These are phyloP conservation scores for Erythrobasidium hasegawianum DNA, from an alignment of 1,284 basidiomycete species.

Conservation along the genomic window DNA sequence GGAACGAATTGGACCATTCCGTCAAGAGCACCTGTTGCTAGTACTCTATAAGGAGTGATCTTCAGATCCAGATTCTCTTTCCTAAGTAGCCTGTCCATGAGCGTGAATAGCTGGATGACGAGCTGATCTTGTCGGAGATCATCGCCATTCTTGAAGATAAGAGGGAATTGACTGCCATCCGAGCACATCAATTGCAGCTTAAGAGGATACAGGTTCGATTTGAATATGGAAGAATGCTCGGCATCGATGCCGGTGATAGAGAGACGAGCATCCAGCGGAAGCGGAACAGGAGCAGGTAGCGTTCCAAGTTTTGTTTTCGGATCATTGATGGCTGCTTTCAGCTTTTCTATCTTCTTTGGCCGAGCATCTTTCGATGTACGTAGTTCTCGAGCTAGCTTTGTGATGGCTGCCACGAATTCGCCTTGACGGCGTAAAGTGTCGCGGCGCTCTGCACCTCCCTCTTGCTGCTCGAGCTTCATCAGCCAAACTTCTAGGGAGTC, in stretches of 20 bases:
- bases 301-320: constrained; percentile 72
- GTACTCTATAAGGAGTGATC: constrained; percentile 85
- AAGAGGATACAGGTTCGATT: constrained; percentile 91
- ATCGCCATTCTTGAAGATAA: constrained; percentile 99
- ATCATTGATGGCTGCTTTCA: constrained; percentile 76
- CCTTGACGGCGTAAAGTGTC: constrained; percentile 80
- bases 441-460: constrained; percentile 67
- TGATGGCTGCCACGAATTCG: constrained; percentile 76
- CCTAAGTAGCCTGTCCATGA: constrained; percentile 89
- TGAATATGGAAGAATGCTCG: constrained; percentile 93
- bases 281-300: constrained; percentile 67
- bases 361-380: constrained; percentile 85
- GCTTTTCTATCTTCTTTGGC: constrained; percentile 94
- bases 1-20: constrained; percentile 96
- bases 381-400: constrained; percentile 77
- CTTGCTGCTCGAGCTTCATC: constrained; percentile 31
- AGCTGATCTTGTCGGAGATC: constrained; percentile 97
- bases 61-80: constrained; percentile 95
- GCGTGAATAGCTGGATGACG: constrained; percentile 91
- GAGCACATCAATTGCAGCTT: constrained; percentile 79
- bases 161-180: constrained; percentile 56
- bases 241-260: constrained; percentile 77
- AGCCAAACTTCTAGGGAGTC: too few relatives aligned
- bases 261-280: constrained; percentile 82
- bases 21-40: constrained; percentile 86